phyloP scores from a whole-genome alignment of 2,329 filamentous ascomycete species.

The Colletotrichum eleusines region DNA sequence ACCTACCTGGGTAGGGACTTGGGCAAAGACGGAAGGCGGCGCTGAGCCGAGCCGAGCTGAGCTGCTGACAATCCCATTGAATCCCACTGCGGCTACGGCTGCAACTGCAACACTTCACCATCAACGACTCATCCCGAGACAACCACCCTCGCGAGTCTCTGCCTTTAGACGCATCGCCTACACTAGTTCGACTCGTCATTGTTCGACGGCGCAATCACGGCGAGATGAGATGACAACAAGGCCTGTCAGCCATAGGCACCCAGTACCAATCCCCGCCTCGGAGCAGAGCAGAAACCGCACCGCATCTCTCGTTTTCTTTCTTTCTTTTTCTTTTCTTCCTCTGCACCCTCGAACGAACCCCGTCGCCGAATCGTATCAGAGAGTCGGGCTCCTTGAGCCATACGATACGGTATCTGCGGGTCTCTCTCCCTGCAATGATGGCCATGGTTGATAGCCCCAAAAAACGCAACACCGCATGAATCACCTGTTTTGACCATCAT shows the following conservation, averaged over 20 bases:
- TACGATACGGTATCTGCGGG: not conserved
- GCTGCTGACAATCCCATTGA: not conserved
- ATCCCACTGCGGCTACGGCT: not conserved
- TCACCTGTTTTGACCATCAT: not conserved
- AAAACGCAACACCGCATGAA: too few species aligned
- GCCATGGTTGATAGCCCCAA: not conserved
- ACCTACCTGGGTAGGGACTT: too few species aligned
- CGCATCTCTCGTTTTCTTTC: too few species aligned
- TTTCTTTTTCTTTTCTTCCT: too few species aligned
- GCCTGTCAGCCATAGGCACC: not conserved
- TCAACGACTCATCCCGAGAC: slow-evolving; percentile 11
- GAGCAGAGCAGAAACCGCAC: not conserved
- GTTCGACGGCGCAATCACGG: not conserved
- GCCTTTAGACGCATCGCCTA: not conserved
- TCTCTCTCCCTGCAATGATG: not conserved
- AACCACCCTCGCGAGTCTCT: not conserved
- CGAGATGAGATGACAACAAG: not conserved
- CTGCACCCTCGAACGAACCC: too few species aligned
- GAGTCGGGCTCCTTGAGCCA: not conserved
- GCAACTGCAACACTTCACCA: not conserved
- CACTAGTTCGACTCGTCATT: too few species aligned
- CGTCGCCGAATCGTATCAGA: not conserved
- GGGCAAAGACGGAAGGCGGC: not conserved
- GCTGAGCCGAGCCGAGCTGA: not conserved
- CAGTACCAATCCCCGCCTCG: not conserved